Evolutionary conservation across 371 early-diverging fungal species (phyloP), one percentile per base, ranked within the genome.

Genomic region (Mucor plumbeus): DNA sequence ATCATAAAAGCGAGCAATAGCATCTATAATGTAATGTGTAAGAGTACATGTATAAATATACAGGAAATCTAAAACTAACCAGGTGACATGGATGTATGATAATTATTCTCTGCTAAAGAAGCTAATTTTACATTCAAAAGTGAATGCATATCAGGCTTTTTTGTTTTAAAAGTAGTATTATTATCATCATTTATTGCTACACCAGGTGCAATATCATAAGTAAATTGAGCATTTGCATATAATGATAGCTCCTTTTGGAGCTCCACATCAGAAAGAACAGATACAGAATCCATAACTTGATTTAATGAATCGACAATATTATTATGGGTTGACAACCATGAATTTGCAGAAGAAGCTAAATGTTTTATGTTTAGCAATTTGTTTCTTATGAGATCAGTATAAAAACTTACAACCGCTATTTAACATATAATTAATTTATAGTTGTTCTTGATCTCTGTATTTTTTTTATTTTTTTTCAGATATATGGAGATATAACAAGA

Each of bases 221-320:
- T 80, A 70, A 86, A 88, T 64, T 87, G 86, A 26, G 85, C 83
- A 59, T 86, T 87, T 41, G 86, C 82, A 65, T 74, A 83, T 43
- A 83, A 68, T 35, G 75, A 68, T 9, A 80, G 67, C 36, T 80
- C 81, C 19, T 70, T 61, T 55, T 78, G 75, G 44, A 81, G 70
- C 10, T 79, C 79, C n/a, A 59, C 59, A 13, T 79, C 79, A 10
- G 77, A 75, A 44, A 81, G 63, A 57, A 74, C 71, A 7, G 74
- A 68, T 31, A 70, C 67, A 40, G 75, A 71, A 63, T 77, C 77
- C 64, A 73, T 70, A 21, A 73, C 65, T 61, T 70, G 72, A 53
- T 81, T 79, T n/a, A 79, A 64, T 13, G 77, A 69, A 34, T 70
- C 71, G 38, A 80, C 59, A 50, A 48, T 63, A 59, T 67, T 53